phyloP scores from a whole-genome alignment of 441 rosid genomes.

The Kokia cookei region DNA sequence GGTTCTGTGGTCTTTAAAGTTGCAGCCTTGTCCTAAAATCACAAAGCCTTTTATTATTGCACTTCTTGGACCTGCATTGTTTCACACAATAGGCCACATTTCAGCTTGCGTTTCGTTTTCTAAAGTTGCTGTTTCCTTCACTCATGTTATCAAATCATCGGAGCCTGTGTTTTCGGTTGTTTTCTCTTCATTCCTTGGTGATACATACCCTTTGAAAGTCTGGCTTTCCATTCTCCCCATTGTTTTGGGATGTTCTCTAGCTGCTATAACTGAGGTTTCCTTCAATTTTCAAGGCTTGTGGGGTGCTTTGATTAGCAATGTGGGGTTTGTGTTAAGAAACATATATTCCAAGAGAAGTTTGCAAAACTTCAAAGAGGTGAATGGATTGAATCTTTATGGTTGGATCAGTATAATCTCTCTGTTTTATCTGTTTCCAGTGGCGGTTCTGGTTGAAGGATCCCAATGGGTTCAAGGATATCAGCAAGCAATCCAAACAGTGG shows the following conservation, averaged over 20 bases:
- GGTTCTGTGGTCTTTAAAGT: constrained; percentile 67
- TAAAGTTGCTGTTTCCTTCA: constrained; percentile 93
- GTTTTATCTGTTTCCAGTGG: constrained; percentile 76
- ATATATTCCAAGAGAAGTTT: constrained; percentile 79
- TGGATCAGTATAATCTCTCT: constrained; percentile 71
- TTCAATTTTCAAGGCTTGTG: constrained; percentile 75
- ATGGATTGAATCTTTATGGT: constrained; percentile 86
- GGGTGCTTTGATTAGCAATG: constrained; percentile 92
- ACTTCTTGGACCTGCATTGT: constrained; percentile 86
- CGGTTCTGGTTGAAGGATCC: constrained; percentile 75
- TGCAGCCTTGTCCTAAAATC: constrained; percentile 74
- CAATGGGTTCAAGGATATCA: constrained; percentile 86
- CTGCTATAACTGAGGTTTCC: constrained; percentile 89
- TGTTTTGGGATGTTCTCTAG: constrained; percentile 87
- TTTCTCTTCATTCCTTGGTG: constrained; percentile 83
- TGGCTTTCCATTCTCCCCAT: constrained; percentile 94
- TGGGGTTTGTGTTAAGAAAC: constrained; percentile 84
- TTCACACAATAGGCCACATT: constrained; percentile 93
- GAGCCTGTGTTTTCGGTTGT: constrained; percentile 93
- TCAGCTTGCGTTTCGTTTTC: constrained; percentile 97
- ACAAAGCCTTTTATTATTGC: constrained; percentile 76
- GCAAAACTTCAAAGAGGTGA: constrained; percentile 75
- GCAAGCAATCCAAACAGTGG: constrained; percentile 61
- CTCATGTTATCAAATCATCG: constrained; percentile 89
- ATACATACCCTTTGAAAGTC: constrained; percentile 66